These are phyloP conservation scores for Samsoniella hepiali DNA, from an alignment of 2,329 filamentous ascomycete genomes.

Conservation along the genomic window DNA sequence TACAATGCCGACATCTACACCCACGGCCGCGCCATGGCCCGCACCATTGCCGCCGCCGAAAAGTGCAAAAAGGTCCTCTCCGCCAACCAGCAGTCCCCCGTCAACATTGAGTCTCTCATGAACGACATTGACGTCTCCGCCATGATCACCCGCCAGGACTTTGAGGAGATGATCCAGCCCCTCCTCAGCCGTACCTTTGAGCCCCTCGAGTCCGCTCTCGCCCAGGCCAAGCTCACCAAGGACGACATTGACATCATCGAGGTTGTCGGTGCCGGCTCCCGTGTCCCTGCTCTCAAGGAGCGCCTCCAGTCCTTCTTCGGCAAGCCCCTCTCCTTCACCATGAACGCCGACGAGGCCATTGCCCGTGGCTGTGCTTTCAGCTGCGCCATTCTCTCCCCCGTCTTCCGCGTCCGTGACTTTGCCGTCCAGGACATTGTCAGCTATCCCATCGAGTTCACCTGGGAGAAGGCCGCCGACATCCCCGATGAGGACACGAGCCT, in stretches of 20 bases:
- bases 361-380: constrained; percentile 95
- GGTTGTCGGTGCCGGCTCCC: constrained; percentile 90
- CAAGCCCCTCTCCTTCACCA: constrained; percentile 89
- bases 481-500: constrained; percentile 97
- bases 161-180: constrained; percentile 86
- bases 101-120: constrained; percentile 98
- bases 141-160: constrained; percentile 89
- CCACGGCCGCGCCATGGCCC: constrained; percentile 85
- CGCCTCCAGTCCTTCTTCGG: constrained; percentile 86
- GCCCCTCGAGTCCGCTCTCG: constrained; percentile 85
- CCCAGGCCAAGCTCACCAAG: constrained; percentile 84
- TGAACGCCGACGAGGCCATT: constrained; percentile 97
- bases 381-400: constrained; percentile 94
- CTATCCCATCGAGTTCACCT: constrained; percentile 97
- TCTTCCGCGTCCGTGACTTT: constrained; percentile 98
- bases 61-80: constrained; percentile 98
- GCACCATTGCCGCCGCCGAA: constrained; percentile 84
- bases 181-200: constrained; percentile 68
- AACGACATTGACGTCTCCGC: constrained; percentile 89
- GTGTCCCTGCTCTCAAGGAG: constrained; percentile 90
- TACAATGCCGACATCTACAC: constrained; percentile 94
- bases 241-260: constrained; percentile 94
- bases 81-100: constrained; percentile 84
- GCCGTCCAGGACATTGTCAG: constrained; percentile 94
- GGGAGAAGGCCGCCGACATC: constrained; percentile 98